Percentiles rank a stretch among this genome's conserved stretches.
These are phyloP conservation scores for Neofusicoccum cordaticola DNA, from an alignment of 2,329 filamentous ascomycete species.

Conservation along the genomic window DNA sequence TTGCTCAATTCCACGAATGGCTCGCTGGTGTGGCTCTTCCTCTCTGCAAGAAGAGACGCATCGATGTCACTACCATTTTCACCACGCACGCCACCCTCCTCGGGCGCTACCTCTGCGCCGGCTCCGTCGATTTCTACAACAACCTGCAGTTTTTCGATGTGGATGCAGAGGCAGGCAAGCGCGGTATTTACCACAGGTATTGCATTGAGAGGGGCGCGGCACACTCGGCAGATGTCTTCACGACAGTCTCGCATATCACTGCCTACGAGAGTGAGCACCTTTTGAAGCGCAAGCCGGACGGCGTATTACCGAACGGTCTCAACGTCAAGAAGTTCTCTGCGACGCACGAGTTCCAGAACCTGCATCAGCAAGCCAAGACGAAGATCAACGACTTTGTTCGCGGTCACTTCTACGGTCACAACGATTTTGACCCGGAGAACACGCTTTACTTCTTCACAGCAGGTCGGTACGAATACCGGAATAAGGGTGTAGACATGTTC, in stretches of 20 bases:
- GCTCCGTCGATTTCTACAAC: conserved; percentile 98
- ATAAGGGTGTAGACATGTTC: conserved; percentile 99
- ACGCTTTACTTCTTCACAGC: conserved; percentile 98
- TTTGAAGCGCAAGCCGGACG: conserved; percentile 95
- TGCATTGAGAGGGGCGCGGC: conserved; percentile 94
- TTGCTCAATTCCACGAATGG: conserved; percentile 99
- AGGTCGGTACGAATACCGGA: conserved; percentile 94
- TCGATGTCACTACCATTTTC: conserved; percentile 97
- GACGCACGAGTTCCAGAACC: conserved; percentile 97
- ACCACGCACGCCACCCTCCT: conserved; percentile 96
- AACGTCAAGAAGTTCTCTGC: conserved; percentile 99
- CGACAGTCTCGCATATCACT: conserved; percentile 97
- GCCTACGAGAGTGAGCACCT: conserved; percentile 97
- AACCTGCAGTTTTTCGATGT: conserved; percentile 97
- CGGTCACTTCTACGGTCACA: conserved; percentile 97
- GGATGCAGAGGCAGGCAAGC: conserved; percentile 93
- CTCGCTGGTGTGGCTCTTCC: conserved; percentile 90
- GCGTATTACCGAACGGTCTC: conserved; percentile 90
- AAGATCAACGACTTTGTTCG: conserved; percentile 98
- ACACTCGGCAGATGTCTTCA: conserved; percentile 94
- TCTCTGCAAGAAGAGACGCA: conserved; percentile 86
- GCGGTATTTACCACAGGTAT: conserved; percentile 97
- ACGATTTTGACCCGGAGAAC: conserved; percentile 94
- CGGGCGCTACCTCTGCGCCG: conserved; percentile 92
- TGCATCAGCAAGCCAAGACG: conserved; percentile 94